Evolutionary conservation across 345 rosid species (phyloP).

Genomic region (Citrus glauca): DNA sequence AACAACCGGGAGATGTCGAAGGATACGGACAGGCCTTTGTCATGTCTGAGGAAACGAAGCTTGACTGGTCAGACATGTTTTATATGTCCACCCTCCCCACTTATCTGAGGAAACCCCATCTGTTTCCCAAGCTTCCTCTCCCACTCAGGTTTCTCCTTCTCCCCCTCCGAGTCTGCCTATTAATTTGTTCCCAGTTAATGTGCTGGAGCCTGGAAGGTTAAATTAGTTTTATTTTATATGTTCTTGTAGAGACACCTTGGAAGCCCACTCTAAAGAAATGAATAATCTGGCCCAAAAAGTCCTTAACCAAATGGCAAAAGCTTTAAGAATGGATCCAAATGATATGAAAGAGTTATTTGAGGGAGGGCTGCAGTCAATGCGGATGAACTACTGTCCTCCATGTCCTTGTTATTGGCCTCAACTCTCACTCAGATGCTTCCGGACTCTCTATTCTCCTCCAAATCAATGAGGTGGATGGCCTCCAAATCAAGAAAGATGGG

Average conservation of each 20-base stretch:
- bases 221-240: too few relatives aligned
- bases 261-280: not conserved
- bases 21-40: slow-evolving; percentile 35
- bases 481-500: slow-evolving; percentile 26
- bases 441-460: slow-evolving; percentile 19
- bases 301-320: not conserved
- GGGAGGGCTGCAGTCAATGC: slow-evolving; percentile 21
- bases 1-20: slow-evolving; percentile 24
- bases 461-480: slow-evolving; percentile 19
- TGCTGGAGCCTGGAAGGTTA: not conserved
- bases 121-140: slow-evolving; percentile 25
- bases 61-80: slow-evolving; percentile 29
- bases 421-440: slow-evolving; percentile 14
- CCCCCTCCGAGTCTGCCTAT: not conserved
- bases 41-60: slow-evolving; percentile 27
- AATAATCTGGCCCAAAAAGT: not conserved
- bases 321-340: not conserved
- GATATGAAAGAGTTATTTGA: slow-evolving; percentile 18
- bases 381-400: slow-evolving; percentile 54
- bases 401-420: slow-evolving; percentile 22
- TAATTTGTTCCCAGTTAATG: not conserved
- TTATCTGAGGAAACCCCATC: slow-evolving; percentile 21
- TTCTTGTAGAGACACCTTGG: not conserved
- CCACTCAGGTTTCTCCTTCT: slow-evolving; percentile 14
- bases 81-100: slow-evolving; percentile 18